Percentiles rank a stretch among this genome's conserved stretches.
Conservation (phyloP, 2,329 filamentous ascomycete species). For the Cryphonectria naterciae region DNA sequence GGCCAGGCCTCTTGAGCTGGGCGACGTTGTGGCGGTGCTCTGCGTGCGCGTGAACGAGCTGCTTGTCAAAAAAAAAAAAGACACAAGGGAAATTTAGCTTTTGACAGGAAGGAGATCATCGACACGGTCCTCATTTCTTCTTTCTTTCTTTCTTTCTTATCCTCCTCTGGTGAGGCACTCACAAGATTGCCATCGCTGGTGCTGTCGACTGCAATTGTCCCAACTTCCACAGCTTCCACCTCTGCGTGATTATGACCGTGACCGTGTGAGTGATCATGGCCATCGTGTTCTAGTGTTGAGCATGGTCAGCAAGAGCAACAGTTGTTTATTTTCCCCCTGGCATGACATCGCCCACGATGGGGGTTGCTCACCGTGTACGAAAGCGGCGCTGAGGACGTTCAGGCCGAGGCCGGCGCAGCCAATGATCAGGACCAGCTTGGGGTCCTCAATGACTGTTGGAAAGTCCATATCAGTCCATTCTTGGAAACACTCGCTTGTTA, state of each 20-base stretch:
- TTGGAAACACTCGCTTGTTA: neutral
- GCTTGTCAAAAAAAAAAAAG: neutral
- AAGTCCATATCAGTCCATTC: constrained; percentile 22
- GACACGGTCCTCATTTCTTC: neutral
- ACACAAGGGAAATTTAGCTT: neutral
- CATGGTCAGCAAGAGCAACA: constrained; percentile 7
- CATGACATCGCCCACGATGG: too few species aligned
- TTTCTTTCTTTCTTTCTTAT: neutral
- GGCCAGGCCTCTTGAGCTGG: constrained; percentile 42
- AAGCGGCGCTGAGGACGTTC: constrained; percentile 68
- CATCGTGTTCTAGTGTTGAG: constrained; percentile 41
- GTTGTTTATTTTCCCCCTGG: too few species aligned
- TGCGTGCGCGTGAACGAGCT: constrained; percentile 46
- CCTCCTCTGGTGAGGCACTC: neutral
- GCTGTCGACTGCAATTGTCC: neutral
- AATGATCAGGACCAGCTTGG: constrained; percentile 69
- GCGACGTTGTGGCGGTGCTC: constrained; percentile 53
- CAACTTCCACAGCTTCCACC: neutral
- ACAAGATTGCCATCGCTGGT: constrained; percentile 9
- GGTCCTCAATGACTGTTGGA: constrained; percentile 62
- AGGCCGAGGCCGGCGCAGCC: constrained; percentile 68
- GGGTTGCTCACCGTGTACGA: constrained; percentile 62
- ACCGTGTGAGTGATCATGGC: constrained; percentile 42
- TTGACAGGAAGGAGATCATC: neutral
- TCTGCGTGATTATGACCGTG: constrained; percentile 35